Evolutionary conservation across 106 monocot genomes (phyloP).

Genomic region (Apostasia ramifera): DNA sequence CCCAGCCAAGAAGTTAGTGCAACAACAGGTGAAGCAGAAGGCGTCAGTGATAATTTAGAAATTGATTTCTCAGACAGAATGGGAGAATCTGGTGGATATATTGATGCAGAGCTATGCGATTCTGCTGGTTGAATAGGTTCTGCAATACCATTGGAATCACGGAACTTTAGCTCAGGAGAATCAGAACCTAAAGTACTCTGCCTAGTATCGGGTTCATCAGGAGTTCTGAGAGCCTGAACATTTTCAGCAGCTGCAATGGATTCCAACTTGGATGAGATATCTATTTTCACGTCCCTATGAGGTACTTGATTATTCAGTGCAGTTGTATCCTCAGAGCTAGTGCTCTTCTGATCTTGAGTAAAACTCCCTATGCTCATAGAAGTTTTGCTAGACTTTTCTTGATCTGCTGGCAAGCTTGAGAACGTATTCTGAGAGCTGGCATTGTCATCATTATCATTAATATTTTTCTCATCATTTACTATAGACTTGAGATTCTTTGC

Average conservation of each 20-base stretch:
- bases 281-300: slow-evolving; percentile 22
- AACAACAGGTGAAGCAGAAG: slow-evolving; percentile 59
- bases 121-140: slow-evolving; percentile 31
- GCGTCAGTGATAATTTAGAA: slow-evolving; percentile 33
- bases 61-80: slow-evolving; percentile 65
- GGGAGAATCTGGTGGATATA: slow-evolving; percentile 58
- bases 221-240: slow-evolving; percentile 14
- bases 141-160: slow-evolving; percentile 29
- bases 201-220: slow-evolving; percentile 20
- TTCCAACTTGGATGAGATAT: slow-evolving; percentile 8
- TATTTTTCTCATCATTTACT: slow-evolving; percentile 37
- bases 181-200: slow-evolving; percentile 16
- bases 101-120: slow-evolving; percentile 31
- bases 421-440: slow-evolving; percentile 46
- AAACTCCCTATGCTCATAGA: slow-evolving; percentile 58
- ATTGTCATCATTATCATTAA: slow-evolving; percentile 58
- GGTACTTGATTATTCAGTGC: slow-evolving; percentile 17
- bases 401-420: slow-evolving; percentile 53
- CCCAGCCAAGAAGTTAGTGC: slow-evolving; percentile 80
- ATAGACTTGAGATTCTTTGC: slow-evolving; percentile 58
- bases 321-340: slow-evolving; percentile 48
- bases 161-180: slow-evolving; percentile 22
- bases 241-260: slow-evolving; percentile 20
- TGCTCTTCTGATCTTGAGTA: slow-evolving; percentile 70
- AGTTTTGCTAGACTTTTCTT: slow-evolving; percentile 61